Evolutionary conservation across 345 rosid genomes (phyloP).

Genomic region (Populus nigra): DNA sequence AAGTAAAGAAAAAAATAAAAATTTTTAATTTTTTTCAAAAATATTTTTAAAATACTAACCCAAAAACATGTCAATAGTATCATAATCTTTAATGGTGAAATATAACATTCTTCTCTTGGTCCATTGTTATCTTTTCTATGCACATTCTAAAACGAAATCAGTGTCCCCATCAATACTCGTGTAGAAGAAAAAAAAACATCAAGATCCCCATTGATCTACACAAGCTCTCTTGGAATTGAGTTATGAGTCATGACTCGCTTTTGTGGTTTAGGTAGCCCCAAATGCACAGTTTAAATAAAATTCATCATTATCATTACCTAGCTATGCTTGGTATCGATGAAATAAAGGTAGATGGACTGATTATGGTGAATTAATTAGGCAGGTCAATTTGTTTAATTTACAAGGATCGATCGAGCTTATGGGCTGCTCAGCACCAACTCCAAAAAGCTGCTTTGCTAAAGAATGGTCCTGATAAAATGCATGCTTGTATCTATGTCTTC

Average conservation of each 20-base stretch:
- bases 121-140: neutral
- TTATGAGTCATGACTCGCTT: neutral
- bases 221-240: neutral
- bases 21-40: too few relatives aligned
- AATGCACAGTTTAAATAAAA: neutral
- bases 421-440: neutral
- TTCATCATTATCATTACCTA: neutral
- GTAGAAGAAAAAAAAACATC: neutral
- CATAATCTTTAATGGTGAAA: neutral
- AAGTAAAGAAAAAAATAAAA: too few relatives aligned
- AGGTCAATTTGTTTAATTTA: neutral
- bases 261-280: neutral
- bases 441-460: neutral
- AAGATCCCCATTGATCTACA: neutral
- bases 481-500: slow-evolving; percentile 7
- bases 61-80: too few relatives aligned
- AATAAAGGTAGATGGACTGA: neutral
- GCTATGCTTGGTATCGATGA: neutral
- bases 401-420: neutral
- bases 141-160: neutral
- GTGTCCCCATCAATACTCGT: neutral
- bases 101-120: neutral
- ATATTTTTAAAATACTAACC: too few relatives aligned
- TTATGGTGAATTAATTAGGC: slow-evolving; percentile 2
- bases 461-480: slow-evolving; percentile 5